These are phyloP conservation scores for Protomyces arabidopsidicola DNA, from an alignment of 1,139 yeast species.

Conservation along the genomic window DNA sequence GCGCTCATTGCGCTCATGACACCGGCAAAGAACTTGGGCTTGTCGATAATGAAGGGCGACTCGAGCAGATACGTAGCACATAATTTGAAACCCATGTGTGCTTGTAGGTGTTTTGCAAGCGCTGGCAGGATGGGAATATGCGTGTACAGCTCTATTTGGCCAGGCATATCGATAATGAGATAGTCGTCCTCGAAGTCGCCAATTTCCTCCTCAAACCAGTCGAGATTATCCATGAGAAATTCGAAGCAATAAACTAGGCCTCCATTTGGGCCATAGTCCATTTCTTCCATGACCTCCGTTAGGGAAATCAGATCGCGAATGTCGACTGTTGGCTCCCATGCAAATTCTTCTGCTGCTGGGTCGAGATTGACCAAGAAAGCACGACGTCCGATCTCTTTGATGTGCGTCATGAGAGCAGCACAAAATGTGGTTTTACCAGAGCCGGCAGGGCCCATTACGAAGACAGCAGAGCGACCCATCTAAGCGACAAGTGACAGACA, in stretches of 20 bases:
- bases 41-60: slow-evolving; percentile 88
- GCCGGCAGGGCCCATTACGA: slow-evolving; percentile 96
- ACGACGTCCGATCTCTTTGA: slow-evolving; percentile 84
- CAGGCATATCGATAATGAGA: slow-evolving; percentile 91
- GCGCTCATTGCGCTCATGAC: slow-evolving; percentile 97
- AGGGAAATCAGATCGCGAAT: slow-evolving; percentile 80
- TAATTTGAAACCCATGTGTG: slow-evolving; percentile 70
- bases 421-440: slow-evolving; percentile 94
- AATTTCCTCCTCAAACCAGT: slow-evolving; percentile 78
- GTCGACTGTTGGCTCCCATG: slow-evolving; percentile 87
- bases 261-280: slow-evolving; percentile 87
- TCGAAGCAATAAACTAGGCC: slow-evolving; percentile 93
- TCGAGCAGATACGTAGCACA: slow-evolving; percentile 92
- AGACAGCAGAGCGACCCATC: slow-evolving; percentile 95
- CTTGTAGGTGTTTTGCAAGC: slow-evolving; percentile 74
- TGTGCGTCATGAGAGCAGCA: slow-evolving; percentile 75
- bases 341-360: slow-evolving; percentile 95
- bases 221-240: slow-evolving; percentile 71
- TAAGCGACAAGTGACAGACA: no score
- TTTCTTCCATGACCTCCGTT: slow-evolving; percentile 85
- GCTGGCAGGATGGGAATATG: slow-evolving; percentile 91
- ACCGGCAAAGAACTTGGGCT: slow-evolving; percentile 89
- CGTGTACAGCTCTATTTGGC: slow-evolving; percentile 92
- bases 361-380: slow-evolving; percentile 93
- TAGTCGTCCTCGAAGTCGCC: slow-evolving; percentile 73